These are phyloP conservation scores for Lentinus tigrinus DNA, from an alignment of 768 basidiomycete species.

Conservation along the genomic window DNA sequence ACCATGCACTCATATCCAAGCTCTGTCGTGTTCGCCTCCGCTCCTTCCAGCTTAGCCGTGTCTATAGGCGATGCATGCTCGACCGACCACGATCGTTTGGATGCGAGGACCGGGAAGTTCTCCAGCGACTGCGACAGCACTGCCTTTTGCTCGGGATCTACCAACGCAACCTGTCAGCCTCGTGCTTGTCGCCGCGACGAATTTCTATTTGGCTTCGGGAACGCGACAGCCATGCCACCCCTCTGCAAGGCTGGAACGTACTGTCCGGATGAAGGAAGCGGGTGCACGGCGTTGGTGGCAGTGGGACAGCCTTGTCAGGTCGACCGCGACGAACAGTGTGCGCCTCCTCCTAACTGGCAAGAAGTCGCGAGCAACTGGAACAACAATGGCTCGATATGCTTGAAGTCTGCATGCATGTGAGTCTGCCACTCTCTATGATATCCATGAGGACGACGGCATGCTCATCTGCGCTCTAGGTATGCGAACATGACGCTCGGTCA, in stretches of 20 bases:
- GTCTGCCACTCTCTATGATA: constrained; percentile 16
- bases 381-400: constrained; percentile 57
- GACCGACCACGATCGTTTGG: constrained; percentile 48
- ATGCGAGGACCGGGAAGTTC: constrained; percentile 54
- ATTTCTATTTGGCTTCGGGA: constrained; percentile 52
- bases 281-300: constrained; percentile 42
- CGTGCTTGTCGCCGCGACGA: constrained; percentile 60
- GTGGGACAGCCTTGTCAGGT: constrained; percentile 55
- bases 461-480: constrained; percentile 35
- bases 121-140: constrained; percentile 59
- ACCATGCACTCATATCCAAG: constrained; percentile 14
- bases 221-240: constrained; percentile 43
- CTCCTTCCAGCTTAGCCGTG: not conserved
- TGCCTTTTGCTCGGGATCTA: constrained; percentile 49
- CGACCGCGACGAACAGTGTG: constrained; percentile 60
- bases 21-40: not conserved
- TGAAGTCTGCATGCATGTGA: constrained; percentile 59
- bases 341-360: constrained; percentile 39
- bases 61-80: constrained; percentile 34
- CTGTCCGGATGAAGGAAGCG: constrained; percentile 67
- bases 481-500: constrained; percentile 54
- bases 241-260: constrained; percentile 53
- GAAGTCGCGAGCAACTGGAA: constrained; percentile 40
- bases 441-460: not conserved
- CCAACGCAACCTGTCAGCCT: constrained; percentile 40